Percentiles rank a stretch among this genome's conserved stretches.
Conservation (phyloP, 768 basidiomycete genomes). For the Auricularia auricula-judae region DNA sequence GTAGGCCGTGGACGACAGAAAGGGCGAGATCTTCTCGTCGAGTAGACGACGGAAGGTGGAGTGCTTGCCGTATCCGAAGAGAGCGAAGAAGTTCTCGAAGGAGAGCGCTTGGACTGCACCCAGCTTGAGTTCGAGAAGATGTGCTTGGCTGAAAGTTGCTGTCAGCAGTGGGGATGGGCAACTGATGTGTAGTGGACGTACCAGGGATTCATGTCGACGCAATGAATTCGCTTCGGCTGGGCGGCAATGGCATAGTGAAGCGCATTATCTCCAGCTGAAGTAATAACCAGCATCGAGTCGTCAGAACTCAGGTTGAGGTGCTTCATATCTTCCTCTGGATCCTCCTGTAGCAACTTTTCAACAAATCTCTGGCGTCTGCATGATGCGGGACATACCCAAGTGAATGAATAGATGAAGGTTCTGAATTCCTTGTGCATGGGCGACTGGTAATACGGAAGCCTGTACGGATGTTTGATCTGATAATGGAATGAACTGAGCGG, state of each 20-base stretch:
- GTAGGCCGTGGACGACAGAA: constrained; percentile 61
- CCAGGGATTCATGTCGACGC: constrained; percentile 66
- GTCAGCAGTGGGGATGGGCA: too few species aligned
- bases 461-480: constrained; percentile 46
- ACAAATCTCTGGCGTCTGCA: constrained; percentile 5
- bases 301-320: constrained; percentile 44
- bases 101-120: constrained; percentile 47
- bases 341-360: constrained; percentile 34
- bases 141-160: constrained; percentile 42
- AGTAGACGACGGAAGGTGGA: constrained; percentile 47
- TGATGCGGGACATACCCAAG: constrained; percentile 29
- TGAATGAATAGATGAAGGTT: constrained; percentile 55
- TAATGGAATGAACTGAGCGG: constrained; percentile 57
- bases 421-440: constrained; percentile 57
- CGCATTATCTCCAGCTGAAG: constrained; percentile 71
- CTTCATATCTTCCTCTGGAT: constrained; percentile 63
- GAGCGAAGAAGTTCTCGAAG: constrained; percentile 50
- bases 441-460: constrained; percentile 60
- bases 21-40: constrained; percentile 49
- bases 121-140: constrained; percentile 69
- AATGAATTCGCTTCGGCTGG: constrained; percentile 49
- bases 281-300: constrained; percentile 64
- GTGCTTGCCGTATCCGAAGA: constrained; percentile 60
- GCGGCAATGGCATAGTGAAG: constrained; percentile 68
- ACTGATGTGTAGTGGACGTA: constrained; percentile 10